Conservation (phyloP, 2,329 filamentous ascomycete genomes). For the Cladosporium sp. region DNA sequence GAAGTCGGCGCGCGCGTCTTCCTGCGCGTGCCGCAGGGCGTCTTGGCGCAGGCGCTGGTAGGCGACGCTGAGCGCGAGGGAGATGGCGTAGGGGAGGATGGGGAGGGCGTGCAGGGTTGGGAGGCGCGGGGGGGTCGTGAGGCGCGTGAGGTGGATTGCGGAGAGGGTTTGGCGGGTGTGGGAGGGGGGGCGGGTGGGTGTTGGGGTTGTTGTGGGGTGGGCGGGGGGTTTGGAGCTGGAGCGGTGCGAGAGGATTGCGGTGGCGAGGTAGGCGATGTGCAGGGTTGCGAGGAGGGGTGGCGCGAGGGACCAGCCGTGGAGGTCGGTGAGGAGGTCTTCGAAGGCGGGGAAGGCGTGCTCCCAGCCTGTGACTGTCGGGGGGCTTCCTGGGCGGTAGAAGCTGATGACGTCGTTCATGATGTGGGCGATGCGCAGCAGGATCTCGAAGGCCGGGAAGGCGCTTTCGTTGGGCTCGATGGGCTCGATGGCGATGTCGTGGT, state of each 20-base stretch:
- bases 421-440: conserved; percentile 40
- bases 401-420: conserved; percentile 43
- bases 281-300: conserved; percentile 39
- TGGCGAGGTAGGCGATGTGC: conserved; percentile 52
- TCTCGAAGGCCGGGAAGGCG: conserved; percentile 42
- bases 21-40: conserved; percentile 42
- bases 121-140: conserved; percentile 42
- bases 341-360: conserved; percentile 43
- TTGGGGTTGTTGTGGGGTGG: conserved; percentile 35
- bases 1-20: conserved; percentile 41
- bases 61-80: conserved; percentile 50
- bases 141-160: conserved; percentile 47
- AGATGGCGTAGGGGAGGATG: conserved; percentile 50
- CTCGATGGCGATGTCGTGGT: conserved; percentile 41
- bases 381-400: conserved; percentile 40
- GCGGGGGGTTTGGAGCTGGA: conserved; percentile 36
- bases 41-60: conserved; percentile 52
- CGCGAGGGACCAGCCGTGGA: conserved; percentile 32
- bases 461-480: conserved; percentile 38
- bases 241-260: conserved; percentile 52
- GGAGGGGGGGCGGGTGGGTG: conserved; percentile 29
- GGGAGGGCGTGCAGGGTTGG: conserved; percentile 46
- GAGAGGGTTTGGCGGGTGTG: conserved; percentile 50
- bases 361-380: conserved; percentile 39
- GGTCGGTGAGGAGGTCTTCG: conserved; percentile 38